These are phyloP conservation scores for Torulaspora microellipsoides DNA, from an alignment of 805 yeast genomes.

Conservation along the genomic window DNA sequence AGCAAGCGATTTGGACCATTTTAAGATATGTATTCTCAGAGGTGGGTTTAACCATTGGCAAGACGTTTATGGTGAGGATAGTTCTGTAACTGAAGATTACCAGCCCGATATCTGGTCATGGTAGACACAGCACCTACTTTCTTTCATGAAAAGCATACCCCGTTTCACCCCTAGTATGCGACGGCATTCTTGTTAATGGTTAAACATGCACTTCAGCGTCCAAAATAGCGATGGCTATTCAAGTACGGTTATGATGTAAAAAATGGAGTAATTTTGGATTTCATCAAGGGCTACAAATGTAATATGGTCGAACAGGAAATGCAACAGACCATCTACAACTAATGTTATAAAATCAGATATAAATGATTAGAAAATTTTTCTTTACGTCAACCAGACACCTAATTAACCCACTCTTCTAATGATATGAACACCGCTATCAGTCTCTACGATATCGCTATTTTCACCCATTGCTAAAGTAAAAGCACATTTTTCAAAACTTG, in stretches of 20 bases:
- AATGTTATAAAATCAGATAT: too few species aligned
- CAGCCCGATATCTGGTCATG: slow-evolving; percentile 41
- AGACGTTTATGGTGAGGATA: slow-evolving; percentile 61
- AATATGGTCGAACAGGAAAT: too few species aligned
- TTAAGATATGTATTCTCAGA: slow-evolving; percentile 61
- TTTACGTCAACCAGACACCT: too few species aligned
- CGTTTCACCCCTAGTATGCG: not conserved
- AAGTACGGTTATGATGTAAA: too few species aligned
- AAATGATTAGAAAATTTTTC: too few species aligned
- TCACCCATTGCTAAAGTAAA: slow-evolving; percentile 80
- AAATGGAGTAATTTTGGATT: too few species aligned
- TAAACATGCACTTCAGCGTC: too few species aligned
- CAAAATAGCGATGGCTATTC: too few species aligned
- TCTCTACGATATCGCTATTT: slow-evolving; percentile 74
- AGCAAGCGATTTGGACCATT: slow-evolving; percentile 29
- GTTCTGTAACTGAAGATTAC: slow-evolving; percentile 56
- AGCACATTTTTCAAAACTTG: slow-evolving; percentile 84
- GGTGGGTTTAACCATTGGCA: slow-evolving; percentile 94
- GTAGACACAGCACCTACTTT: slow-evolving; percentile 3
- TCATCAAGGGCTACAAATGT: too few species aligned
- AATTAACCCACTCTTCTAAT: slow-evolving; percentile 58
- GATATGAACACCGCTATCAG: slow-evolving; percentile 87
- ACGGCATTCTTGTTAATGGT: not conserved
- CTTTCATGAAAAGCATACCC: not conserved
- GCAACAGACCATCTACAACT: too few species aligned